Evolutionary conservation across 139 green algal genomes (phyloP).

Genomic region (Chlamydomonas sphaeroides): DNA sequence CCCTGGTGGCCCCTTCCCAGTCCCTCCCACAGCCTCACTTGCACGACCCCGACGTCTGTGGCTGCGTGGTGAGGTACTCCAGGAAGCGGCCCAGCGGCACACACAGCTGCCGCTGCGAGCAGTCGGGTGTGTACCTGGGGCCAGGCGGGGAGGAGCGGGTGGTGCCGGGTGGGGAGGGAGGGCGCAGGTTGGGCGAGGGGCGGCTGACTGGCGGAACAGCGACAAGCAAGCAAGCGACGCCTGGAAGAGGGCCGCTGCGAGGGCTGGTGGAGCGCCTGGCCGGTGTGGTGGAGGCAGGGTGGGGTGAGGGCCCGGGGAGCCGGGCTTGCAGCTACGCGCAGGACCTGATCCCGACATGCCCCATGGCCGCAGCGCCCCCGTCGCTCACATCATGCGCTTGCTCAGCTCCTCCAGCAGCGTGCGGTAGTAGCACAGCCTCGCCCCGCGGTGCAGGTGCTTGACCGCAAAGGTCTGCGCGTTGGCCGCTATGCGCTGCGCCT

Average conservation of each 20-base stretch:
- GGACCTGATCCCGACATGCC: too few species aligned
- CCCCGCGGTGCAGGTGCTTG: neutral
- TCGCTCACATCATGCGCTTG: conserved; percentile 14
- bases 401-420: conserved; percentile 20
- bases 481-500: neutral
- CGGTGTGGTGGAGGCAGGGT: too few species aligned
- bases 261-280: too few species aligned
- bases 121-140: conserved; percentile 18
- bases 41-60: neutral
- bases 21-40: neutral
- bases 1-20: neutral
- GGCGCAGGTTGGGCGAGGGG: neutral
- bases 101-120: conserved; percentile 11
- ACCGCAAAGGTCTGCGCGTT: conserved; percentile 2
- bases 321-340: too few species aligned
- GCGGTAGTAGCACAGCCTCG: conserved; percentile 34
- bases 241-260: too few species aligned
- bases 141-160: too few species aligned
- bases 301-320: too few species aligned
- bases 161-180: too few species aligned
- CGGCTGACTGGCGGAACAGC: too few species aligned
- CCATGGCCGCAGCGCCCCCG: too few species aligned
- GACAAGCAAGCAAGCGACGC: neutral
- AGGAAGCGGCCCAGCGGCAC: conserved; percentile 9
- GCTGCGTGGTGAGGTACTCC: neutral